Evolutionary conservation across 768 basidiomycete species (phyloP), one percentile per base, ranked within the genome.

Genomic region (Amanita pallidorosea): DNA sequence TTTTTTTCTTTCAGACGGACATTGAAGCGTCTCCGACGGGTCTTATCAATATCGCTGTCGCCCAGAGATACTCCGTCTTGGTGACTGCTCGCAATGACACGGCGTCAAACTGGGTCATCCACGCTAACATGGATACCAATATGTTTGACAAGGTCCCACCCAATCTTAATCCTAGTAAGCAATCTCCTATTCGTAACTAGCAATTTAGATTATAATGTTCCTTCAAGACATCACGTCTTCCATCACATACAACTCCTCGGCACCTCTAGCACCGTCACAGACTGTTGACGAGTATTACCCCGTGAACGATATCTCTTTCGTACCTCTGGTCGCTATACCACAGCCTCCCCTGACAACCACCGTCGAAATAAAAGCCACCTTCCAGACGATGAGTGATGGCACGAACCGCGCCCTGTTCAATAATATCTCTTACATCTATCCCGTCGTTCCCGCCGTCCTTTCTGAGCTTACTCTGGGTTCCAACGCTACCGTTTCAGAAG

Each of bases 21-120:
- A 74, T 83, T 2, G 75, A 87, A 60, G 81, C 83, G 54, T 85
- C 69, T 36, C 75, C 82, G 0, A 82, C 83, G 55, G 85, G 89
- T 61, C 64, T 85, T 34, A 59, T 97, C 45, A 75, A 79, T 38
- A 52, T 97, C 51, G 74, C 89, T 12, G 91, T 86, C 27, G 93
- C 93, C 0, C 95, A 98, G 65, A 81, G 95, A 17, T 96, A 95
- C 66, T 94, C 93, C 0, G 72, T 99, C 36, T 80, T 97, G 29
- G 89, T 99, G 47, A 85, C 84, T 9, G 94, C 95, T 8, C 80
- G 85, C 44, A 94, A 94, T 65, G 88, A 92, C 55, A 86, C 84
- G 0, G 68, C 76, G 2, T 70, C 77, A 18, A 96, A 99, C 71
- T 98, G 83, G 83, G 80, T 79, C 46, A 80, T 99, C 53, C 88